A percentile compares a stretch with the other conserved stretches of the same genome.
Conservation (phyloP, 768 basidiomycete species). For the Mycena vitilis region DNA sequence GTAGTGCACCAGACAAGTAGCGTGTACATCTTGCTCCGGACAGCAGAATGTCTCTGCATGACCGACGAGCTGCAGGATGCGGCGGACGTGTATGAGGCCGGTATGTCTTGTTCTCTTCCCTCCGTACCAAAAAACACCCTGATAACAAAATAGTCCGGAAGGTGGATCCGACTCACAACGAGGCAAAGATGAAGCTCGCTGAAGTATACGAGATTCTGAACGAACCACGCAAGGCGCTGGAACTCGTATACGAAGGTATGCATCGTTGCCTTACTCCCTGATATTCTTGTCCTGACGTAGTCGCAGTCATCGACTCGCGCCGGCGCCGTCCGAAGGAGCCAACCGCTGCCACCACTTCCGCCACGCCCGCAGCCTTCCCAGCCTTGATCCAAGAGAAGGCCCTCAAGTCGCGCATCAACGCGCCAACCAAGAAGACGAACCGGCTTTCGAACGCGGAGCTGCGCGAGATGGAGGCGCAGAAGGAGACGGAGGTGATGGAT, state of each 20-base stretch:
- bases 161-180: constrained; percentile 79
- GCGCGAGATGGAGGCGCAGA: constrained; percentile 70
- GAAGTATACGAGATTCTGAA: constrained; percentile 89
- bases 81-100: constrained; percentile 84
- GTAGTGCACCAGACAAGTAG: constrained; percentile 71
- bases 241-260: constrained; percentile 86
- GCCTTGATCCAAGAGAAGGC: constrained; percentile 25
- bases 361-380: not conserved
- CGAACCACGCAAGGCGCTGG: constrained; percentile 83
- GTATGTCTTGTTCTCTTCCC: constrained; percentile 51
- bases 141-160: constrained; percentile 64
- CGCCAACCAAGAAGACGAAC: constrained; percentile 48
- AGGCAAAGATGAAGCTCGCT: constrained; percentile 91
- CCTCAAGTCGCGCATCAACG: constrained; percentile 24
- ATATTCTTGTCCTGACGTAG: not conserved
- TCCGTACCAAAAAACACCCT: not conserved
- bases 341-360: constrained; percentile 19
- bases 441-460: constrained; percentile 70
- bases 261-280: not conserved
- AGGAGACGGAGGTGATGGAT: constrained; percentile 71
- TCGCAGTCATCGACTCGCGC: constrained; percentile 69
- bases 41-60: constrained; percentile 85
- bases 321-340: constrained; percentile 56
- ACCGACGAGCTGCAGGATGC: constrained; percentile 81
- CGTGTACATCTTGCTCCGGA: constrained; percentile 76